phyloP scores from a whole-genome alignment of 192 early-diverging fungal species.

The Gonapodya sp. region DNA sequence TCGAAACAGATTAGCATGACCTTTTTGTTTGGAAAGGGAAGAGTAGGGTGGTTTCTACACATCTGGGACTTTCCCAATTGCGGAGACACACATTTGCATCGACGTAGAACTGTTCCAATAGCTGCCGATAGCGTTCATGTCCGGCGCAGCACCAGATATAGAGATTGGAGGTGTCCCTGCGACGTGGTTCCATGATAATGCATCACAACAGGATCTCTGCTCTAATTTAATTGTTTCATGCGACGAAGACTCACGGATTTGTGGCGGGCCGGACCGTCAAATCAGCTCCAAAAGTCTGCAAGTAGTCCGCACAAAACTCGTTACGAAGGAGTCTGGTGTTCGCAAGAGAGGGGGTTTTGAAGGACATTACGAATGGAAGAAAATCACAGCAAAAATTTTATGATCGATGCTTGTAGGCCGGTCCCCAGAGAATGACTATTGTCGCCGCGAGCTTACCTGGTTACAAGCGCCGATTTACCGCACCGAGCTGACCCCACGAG shows the following conservation, averaged over 20 bases:
- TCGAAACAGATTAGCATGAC: slow-evolving; percentile 44
- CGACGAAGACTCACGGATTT: slow-evolving; percentile 21
- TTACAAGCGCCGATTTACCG: slow-evolving; percentile 37
- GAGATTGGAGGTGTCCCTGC: slow-evolving; percentile 32
- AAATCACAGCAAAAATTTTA: too few relatives aligned
- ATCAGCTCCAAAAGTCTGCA: slow-evolving; percentile 46
- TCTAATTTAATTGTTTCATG: too few relatives aligned
- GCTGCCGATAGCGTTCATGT: slow-evolving; percentile 39
- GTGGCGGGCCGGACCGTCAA: slow-evolving; percentile 28
- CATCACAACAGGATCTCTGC: too few relatives aligned
- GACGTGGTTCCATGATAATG: neutral
- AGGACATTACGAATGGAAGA: too few relatives aligned
- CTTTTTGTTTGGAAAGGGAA: slow-evolving; percentile 21
- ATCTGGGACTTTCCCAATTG: too few relatives aligned
- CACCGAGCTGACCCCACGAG: slow-evolving; percentile 31
- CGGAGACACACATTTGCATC: slow-evolving; percentile 32
- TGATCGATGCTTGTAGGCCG: too few relatives aligned
- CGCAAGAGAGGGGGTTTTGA: slow-evolving; percentile 12
- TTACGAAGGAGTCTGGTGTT: slow-evolving; percentile 28
- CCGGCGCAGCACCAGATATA: slow-evolving; percentile 44
- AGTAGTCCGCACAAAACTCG: slow-evolving; percentile 34
- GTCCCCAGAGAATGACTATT: neutral
- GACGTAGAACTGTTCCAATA: slow-evolving; percentile 42
- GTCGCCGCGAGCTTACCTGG: slow-evolving; percentile 21
- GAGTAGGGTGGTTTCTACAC: neutral